Conservation (phyloP, 1,284 basidiomycete genomes). For the Flammula alnicola region DNA sequence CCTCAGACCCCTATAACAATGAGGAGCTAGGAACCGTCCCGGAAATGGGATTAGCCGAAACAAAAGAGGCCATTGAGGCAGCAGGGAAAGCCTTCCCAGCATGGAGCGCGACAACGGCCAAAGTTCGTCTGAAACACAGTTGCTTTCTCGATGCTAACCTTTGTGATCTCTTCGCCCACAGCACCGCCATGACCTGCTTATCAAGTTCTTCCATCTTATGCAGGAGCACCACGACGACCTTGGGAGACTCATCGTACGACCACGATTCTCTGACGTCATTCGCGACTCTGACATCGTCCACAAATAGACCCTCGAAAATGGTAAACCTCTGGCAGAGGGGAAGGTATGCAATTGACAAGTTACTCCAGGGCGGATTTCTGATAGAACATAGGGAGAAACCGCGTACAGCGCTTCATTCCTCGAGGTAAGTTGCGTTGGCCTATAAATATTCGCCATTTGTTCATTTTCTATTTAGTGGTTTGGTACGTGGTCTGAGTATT, state of each 20-base stretch:
- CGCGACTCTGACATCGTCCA: slow-evolving; percentile 10
- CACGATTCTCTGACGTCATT: slow-evolving; percentile 28
- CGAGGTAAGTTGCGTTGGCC: slow-evolving; percentile 59
- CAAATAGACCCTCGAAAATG: slow-evolving; percentile 86
- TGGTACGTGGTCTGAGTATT: slow-evolving; percentile 48
- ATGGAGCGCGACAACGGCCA: slow-evolving; percentile 83
- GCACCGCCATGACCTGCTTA: slow-evolving; percentile 80
- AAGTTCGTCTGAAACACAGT: slow-evolving; percentile 46
- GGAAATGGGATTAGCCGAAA: slow-evolving; percentile 86
- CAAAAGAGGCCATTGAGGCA: slow-evolving; percentile 78
- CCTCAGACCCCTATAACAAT: slow-evolving; percentile 85
- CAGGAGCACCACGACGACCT: slow-evolving; percentile 83
- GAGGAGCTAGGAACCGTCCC: slow-evolving; percentile 82
- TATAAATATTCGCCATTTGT: slow-evolving; percentile 12
- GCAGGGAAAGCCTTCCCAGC: slow-evolving; percentile 78
- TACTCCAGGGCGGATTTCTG: neutral
- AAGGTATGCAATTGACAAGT: slow-evolving; percentile 50
- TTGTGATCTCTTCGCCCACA: neutral
- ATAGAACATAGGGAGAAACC: slow-evolving; percentile 66
- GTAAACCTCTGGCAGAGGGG: slow-evolving; percentile 84
- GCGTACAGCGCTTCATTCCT: slow-evolving; percentile 84
- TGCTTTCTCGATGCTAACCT: slow-evolving; percentile 1
- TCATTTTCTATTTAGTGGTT: slow-evolving; percentile 65
- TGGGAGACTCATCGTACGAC: slow-evolving; percentile 74
- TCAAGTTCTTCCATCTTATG: slow-evolving; percentile 78